Percentiles rank a stretch among this genome's conserved stretches.
Evolutionary conservation across 352 stramenopile species (phyloP).

Genomic region (Globisporangium carolinianum): DNA sequence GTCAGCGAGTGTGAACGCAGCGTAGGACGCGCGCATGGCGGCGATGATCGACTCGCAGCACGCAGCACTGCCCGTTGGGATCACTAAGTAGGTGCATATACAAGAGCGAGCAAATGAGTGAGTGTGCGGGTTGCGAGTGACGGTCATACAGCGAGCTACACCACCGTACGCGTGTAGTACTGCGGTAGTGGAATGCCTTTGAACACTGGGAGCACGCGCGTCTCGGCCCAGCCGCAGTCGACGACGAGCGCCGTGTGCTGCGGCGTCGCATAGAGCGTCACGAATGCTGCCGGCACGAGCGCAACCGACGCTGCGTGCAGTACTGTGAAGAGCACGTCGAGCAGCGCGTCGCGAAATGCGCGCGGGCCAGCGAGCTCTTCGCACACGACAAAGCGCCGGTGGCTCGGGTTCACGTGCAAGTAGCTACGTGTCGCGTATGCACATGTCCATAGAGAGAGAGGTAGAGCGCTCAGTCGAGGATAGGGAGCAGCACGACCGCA

Average conservation of each 20-base stretch:
- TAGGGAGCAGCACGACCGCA: background rate
- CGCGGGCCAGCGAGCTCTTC: slow-evolving; percentile 69
- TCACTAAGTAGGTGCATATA: slow-evolving; percentile 18
- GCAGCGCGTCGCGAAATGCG: slow-evolving; percentile 53
- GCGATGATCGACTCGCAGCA: slow-evolving; percentile 35
- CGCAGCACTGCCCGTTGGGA: slow-evolving; percentile 29
- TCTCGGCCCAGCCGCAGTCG: slow-evolving; percentile 73
- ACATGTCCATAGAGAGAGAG: background rate
- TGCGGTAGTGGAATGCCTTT: slow-evolving; percentile 76
- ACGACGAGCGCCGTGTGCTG: slow-evolving; percentile 75
- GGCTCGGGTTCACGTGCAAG: slow-evolving; percentile 66
- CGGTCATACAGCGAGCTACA: too few relatives aligned
- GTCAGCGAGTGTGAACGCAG: slow-evolving; percentile 15
- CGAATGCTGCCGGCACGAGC: slow-evolving; percentile 57
- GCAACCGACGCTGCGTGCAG: slow-evolving; percentile 62
- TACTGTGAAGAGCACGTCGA: slow-evolving; percentile 51
- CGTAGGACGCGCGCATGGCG: slow-evolving; percentile 17
- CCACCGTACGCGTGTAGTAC: slow-evolving; percentile 47
- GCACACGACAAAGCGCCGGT: slow-evolving; percentile 69
- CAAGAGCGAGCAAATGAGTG: too few relatives aligned
- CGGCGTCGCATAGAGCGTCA: slow-evolving; percentile 61
- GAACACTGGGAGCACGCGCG: slow-evolving; percentile 66
- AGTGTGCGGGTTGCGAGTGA: too few relatives aligned
- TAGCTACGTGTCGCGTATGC: slow-evolving; percentile 17
- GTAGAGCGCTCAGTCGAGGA: too few relatives aligned